These are phyloP conservation scores for Candida arabinofermentans DNA, from an alignment of 805 yeast genomes.

Conservation along the genomic window DNA sequence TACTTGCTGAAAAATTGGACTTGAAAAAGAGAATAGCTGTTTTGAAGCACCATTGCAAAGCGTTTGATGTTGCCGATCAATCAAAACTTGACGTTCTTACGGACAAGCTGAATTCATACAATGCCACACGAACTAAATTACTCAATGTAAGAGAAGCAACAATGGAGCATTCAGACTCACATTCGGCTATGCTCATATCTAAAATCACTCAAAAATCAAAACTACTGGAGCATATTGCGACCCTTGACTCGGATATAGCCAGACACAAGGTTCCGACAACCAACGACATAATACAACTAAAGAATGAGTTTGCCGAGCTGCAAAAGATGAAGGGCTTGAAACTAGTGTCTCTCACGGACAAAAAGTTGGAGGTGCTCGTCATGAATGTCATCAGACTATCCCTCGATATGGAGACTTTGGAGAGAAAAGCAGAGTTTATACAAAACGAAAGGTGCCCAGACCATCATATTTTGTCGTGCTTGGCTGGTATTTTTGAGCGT, in stretches of 20 bases:
- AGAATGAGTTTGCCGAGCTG: slow-evolving; percentile 7
- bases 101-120: not conserved
- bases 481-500: not conserved
- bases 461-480: not conserved
- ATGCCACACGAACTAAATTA: not conserved
- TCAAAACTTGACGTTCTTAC: slow-evolving; percentile 7
- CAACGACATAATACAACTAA: slow-evolving; percentile 10
- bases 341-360: slow-evolving; percentile 7
- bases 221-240: slow-evolving; percentile 3
- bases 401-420: not conserved
- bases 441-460: not conserved
- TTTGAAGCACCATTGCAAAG: slow-evolving; percentile 9
- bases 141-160: not conserved
- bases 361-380: not conserved
- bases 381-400: not conserved
- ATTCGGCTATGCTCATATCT: not conserved
- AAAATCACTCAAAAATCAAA: not conserved
- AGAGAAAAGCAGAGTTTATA: not conserved
- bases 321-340: slow-evolving; percentile 10
- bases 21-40: slow-evolving; percentile 13
- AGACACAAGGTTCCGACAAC: slow-evolving; percentile 16
- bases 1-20: slow-evolving; percentile 20
- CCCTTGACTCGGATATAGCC: slow-evolving; percentile 1
- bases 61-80: slow-evolving; percentile 8
- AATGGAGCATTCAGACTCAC: not conserved